Evolutionary conservation across 768 basidiomycete genomes (phyloP).

Genomic region (Kwoniella heveanensis): DNA sequence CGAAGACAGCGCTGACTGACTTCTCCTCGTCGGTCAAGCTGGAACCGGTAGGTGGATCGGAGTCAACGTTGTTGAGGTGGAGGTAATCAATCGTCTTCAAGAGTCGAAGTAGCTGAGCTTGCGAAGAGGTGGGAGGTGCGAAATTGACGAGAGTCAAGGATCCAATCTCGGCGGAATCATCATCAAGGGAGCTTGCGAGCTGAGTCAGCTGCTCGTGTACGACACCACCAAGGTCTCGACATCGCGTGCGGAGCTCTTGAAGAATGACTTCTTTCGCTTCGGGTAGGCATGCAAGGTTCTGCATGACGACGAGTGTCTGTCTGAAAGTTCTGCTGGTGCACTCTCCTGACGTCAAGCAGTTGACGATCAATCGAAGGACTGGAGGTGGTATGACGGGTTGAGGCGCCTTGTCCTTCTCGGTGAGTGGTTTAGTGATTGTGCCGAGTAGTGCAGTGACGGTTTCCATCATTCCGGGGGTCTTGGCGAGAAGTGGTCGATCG

Average conservation of each 20-base stretch:
- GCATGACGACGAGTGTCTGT: constrained; percentile 85
- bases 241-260: constrained; percentile 79
- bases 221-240: constrained; percentile 80
- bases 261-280: constrained; percentile 87
- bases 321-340: constrained; percentile 96
- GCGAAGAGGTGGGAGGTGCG: constrained; percentile 87
- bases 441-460: constrained; percentile 84
- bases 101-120: constrained; percentile 93
- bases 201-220: constrained; percentile 77
- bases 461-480: constrained; percentile 88
- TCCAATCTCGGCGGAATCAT: constrained; percentile 61
- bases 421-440: constrained; percentile 80
- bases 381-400: constrained; percentile 80
- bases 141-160: constrained; percentile 77
- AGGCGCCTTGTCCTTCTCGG: constrained; percentile 9
- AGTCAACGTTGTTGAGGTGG: constrained; percentile 57
- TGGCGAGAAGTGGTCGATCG: constrained; percentile 80
- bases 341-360: constrained; percentile 95
- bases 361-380: constrained; percentile 88
- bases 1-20: constrained; percentile 84
- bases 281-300: constrained; percentile 84
- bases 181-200: constrained; percentile 67
- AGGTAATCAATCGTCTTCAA: constrained; percentile 98
- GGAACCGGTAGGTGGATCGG: constrained; percentile 28
- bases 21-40: constrained; percentile 56